phyloP scores from a whole-genome alignment of 2,329 filamentous ascomycete genomes.

The Cladosporium sp. region DNA sequence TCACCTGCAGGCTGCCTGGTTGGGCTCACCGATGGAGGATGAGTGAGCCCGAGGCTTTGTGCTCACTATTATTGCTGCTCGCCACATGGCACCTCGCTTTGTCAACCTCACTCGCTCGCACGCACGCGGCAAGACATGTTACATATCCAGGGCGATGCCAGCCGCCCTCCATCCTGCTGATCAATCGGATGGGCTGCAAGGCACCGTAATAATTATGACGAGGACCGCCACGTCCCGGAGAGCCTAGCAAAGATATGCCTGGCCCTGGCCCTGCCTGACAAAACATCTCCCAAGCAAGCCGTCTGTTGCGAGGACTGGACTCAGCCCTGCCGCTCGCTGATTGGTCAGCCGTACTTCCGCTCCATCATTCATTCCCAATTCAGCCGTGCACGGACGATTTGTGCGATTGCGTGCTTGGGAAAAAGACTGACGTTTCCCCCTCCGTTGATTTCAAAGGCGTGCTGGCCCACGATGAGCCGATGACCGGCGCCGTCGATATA shows the following conservation, averaged over 20 bases:
- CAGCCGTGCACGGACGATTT: constrained; percentile 3
- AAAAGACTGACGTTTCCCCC: constrained; percentile 16
- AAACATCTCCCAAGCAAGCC: constrained; percentile 13
- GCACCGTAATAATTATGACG: constrained; percentile 8
- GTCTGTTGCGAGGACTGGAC: constrained; percentile 16
- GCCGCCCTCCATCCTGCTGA: constrained; percentile 1
- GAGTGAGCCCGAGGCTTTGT: not conserved
- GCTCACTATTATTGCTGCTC: not conserved
- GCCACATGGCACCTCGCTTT: not conserved
- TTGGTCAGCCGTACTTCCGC: constrained; percentile 10
- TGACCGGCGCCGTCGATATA: constrained; percentile 26
- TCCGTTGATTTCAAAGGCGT: constrained; percentile 25
- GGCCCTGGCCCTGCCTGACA: constrained; percentile 4
- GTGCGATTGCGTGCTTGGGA: constrained; percentile 18
- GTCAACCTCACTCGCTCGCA: not conserved
- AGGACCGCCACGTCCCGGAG: not conserved
- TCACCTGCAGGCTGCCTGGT: not conserved
- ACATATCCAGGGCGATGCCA: not conserved
- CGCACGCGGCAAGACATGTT: not conserved
- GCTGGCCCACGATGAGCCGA: constrained; percentile 18
- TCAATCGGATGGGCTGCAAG: constrained; percentile 10
- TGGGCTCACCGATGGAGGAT: not conserved
- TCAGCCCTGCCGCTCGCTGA: not conserved
- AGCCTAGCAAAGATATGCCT: not conserved
- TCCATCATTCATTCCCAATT: constrained; percentile 4